These are phyloP conservation scores for Catunica adiposa DNA, from an alignment of 2,329 filamentous ascomycete genomes.

Conservation along the genomic window DNA sequence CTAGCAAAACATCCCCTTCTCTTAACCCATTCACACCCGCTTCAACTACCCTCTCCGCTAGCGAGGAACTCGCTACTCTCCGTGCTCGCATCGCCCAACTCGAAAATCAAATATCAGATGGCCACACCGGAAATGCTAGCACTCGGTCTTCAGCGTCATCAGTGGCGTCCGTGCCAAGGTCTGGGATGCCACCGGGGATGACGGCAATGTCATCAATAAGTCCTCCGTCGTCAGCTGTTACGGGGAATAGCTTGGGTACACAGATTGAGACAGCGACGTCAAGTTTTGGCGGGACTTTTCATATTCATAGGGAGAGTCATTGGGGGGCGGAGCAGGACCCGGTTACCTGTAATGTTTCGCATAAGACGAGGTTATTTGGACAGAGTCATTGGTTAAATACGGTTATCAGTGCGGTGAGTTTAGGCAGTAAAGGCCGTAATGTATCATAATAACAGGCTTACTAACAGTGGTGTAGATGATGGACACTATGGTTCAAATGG, in stretches of 20 bases:
- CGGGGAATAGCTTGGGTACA: constrained; percentile 17
- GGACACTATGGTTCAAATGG: constrained; percentile 19
- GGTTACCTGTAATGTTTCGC: constrained; percentile 28
- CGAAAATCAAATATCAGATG: background rate
- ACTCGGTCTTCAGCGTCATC: background rate
- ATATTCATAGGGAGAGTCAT: constrained; percentile 25
- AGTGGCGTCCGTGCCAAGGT: background rate
- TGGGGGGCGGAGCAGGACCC: constrained; percentile 19
- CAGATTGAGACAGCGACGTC: constrained; percentile 25
- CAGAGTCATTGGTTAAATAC: constrained; percentile 41
- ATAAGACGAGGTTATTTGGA: constrained; percentile 41
- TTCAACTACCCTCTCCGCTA: background rate
- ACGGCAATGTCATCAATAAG: background rate
- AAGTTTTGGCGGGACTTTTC: constrained; percentile 26
- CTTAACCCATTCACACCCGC: background rate
- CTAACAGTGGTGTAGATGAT: constrained; percentile 5
- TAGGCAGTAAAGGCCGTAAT: background rate
- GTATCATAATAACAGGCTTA: background rate
- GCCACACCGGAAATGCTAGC: background rate
- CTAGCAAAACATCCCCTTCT: background rate
- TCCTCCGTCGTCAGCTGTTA: background rate
- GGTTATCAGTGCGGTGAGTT: constrained; percentile 26
- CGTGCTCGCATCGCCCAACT: background rate
- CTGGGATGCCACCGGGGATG: background rate
- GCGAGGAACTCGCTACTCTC: background rate